Evolutionary conservation across 23 red algal species (phyloP), one percentile per base, ranked within the genome.

Genomic region (Gracilaria caudata): DNA sequence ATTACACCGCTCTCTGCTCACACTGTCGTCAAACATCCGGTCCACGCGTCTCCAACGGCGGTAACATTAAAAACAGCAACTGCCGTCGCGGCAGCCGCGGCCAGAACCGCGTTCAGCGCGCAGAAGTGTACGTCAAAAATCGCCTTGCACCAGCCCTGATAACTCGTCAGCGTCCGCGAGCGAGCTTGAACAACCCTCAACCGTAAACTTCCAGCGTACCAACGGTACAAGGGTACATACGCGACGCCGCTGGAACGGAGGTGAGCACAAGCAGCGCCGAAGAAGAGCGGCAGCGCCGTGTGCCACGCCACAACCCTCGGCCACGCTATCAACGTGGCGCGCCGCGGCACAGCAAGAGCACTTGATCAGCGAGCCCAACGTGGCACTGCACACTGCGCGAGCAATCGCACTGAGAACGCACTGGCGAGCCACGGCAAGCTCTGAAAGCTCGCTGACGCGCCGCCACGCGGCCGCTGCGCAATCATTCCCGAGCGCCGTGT

Each of bases 401-500:
- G 54, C 54, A 16, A 7, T 10, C 14, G 46, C 46, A 14, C 46
- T 14, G 8, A 19, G 54, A 5, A 3, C 2, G 57, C 57, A 30
- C 57, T 61, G 24, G 23, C 57, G 49, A 13, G 49, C 8, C 49
- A 53, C 49, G 6, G 49, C 49, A 16, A n/a, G n/a, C n/a, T n/a
- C n/a, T n/a, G 12, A 53, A 1, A 1, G 57, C 57, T 20, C 57
- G 57, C 24, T 12, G 57, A 12, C 23, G 61, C 61, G 61, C 61
- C 12, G 61, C 61, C 61, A 66, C 61, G 61, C 61, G 61, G 61
- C 61, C 61, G 61, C 28, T 14, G 61, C 21, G 61, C 5, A 66
- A 66, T 66, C 8, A 33, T 36, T 66, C 19, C 8, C 1, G 61
- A 26, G 61, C 61, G 8, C 61, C 61, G 61, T 66, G 61, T 66